Percentiles rank a stretch among this genome's conserved stretches.
These are phyloP conservation scores for Isatis tinctoria DNA, from an alignment of 345 rosid genomes.

Conservation along the genomic window DNA sequence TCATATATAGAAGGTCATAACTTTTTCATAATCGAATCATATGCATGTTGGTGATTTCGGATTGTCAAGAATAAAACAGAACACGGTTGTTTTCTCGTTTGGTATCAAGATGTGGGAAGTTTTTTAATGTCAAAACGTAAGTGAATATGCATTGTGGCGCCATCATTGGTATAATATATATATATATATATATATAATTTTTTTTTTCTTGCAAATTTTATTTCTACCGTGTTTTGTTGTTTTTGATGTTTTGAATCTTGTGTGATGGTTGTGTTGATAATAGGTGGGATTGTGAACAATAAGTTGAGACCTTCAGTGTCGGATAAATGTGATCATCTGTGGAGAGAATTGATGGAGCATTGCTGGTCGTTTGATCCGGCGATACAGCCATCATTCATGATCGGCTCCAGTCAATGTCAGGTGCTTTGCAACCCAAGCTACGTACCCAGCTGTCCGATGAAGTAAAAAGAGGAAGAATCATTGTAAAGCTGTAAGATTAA, in stretches of 20 bases:
- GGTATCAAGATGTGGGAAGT: background rate
- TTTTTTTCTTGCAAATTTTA: no score
- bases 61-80: constrained; percentile 71
- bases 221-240: background rate
- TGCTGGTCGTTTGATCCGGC: constrained; percentile 64
- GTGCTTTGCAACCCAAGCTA: constrained; percentile 47
- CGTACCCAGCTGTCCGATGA: background rate
- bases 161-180: background rate
- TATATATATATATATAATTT: background rate
- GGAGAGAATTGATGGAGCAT: constrained; percentile 67
- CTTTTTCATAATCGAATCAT: background rate
- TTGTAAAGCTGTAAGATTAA: background rate
- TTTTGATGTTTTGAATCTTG: background rate
- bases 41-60: constrained; percentile 81
- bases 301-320: constrained; percentile 65
- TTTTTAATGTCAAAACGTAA: background rate
- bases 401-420: constrained; percentile 48
- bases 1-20: background rate
- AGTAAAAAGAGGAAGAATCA: background rate
- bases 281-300: constrained; percentile 74
- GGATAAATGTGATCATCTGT: constrained; percentile 48
- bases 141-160: background rate
- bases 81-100: background rate
- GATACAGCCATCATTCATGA: constrained; percentile 42
- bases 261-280: background rate